Conservation (phyloP, 2,329 filamentous ascomycete species). For the Botryosphaeria dothidea region DNA sequence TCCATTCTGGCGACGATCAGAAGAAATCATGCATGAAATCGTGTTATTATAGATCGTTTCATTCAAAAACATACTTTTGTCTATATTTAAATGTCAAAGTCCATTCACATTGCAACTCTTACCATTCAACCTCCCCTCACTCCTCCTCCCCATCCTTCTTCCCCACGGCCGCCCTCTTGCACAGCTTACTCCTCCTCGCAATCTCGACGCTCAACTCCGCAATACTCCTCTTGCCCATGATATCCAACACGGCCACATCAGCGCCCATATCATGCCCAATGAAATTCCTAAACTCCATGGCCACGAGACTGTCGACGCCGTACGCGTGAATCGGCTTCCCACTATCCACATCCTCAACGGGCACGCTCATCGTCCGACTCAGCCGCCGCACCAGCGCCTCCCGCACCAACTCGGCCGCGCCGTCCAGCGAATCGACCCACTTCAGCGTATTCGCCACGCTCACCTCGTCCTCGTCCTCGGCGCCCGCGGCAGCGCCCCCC, state of each 20-base stretch:
- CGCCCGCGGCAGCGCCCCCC: background rate
- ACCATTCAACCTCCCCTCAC: background rate
- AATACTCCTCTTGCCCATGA: slow-evolving; percentile 24
- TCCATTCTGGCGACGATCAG: too few relatives aligned
- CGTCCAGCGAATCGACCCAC: slow-evolving; percentile 18
- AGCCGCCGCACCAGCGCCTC: background rate
- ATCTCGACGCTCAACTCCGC: slow-evolving; percentile 24
- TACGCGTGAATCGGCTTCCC: slow-evolving; percentile 1
- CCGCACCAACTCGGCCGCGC: background rate
- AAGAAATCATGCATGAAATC: too few relatives aligned
- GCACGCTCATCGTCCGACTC: background rate
- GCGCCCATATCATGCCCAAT: slow-evolving; percentile 20
- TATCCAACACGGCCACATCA: slow-evolving; percentile 23
- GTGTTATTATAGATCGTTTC: too few relatives aligned
- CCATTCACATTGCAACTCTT: background rate
- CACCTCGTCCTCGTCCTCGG: background rate
- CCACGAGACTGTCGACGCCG: slow-evolving; percentile 29
- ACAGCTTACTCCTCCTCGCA: slow-evolving; percentile 23
- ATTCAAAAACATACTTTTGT: too few relatives aligned
- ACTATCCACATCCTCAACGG: background rate
- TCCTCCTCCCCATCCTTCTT: background rate
- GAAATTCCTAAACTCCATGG: slow-evolving; percentile 30
- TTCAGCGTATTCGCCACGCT: background rate
- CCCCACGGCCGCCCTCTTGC: slow-evolving; percentile 12
- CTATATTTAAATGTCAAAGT: too few relatives aligned